Conservation (phyloP, 345 rosid genomes). For the Hibiscus syriacus region DNA sequence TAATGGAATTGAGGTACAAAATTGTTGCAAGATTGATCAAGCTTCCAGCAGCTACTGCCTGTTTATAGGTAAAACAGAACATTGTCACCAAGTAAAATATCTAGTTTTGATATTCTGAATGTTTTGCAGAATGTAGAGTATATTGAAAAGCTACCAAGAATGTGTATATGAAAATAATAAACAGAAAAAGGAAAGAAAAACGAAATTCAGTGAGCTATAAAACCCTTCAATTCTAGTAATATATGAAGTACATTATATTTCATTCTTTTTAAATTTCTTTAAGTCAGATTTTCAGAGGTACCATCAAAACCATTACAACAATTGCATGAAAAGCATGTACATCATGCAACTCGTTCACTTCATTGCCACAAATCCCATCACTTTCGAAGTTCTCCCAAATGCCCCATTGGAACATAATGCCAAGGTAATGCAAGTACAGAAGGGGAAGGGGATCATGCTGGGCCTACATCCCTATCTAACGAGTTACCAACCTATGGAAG, state of each 20-base stretch:
- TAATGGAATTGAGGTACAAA: conserved; percentile 76
- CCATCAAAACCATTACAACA: background rate
- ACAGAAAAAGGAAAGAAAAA: background rate
- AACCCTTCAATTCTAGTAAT: background rate
- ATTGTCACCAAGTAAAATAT: background rate
- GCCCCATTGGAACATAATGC: background rate
- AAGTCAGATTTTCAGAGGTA: background rate
- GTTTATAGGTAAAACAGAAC: conserved; percentile 24
- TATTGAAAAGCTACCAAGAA: background rate
- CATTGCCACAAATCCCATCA: background rate
- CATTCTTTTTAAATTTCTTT: background rate
- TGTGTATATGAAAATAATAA: background rate
- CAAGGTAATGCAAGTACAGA: background rate
- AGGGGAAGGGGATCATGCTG: background rate
- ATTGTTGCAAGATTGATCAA: conserved; percentile 86
- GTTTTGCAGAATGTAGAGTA: background rate
- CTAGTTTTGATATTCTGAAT: background rate
- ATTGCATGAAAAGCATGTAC: background rate
- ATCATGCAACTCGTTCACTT: background rate
- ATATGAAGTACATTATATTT: background rate
- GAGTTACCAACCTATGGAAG: background rate
- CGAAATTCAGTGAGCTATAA: background rate
- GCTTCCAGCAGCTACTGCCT: conserved; percentile 95
- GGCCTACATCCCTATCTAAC: background rate
- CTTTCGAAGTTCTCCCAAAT: background rate